A percentile compares a stretch with the other conserved stretches of the same genome.
phyloP scores from a whole-genome alignment of 2,329 filamentous ascomycete species.

The Stromatinia cepivora region DNA sequence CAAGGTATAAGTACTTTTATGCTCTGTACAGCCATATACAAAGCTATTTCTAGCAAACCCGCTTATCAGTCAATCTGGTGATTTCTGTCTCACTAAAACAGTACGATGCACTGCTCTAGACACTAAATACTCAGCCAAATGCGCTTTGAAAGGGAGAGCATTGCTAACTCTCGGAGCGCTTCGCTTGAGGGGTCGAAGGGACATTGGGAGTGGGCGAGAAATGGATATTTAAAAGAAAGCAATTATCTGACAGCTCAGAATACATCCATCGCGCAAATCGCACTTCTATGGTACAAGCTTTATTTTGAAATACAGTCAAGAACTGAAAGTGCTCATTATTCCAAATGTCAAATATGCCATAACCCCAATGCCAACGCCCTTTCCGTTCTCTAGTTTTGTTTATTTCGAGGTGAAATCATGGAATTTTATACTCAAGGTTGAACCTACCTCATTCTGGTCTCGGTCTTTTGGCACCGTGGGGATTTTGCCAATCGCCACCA shows the following conservation, averaged over 20 bases:
- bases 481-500: conserved; percentile 68
- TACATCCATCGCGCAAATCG: conserved; percentile 10
- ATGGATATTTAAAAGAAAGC: not conserved
- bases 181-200: not conserved
- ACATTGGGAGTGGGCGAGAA: not conserved
- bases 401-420: not conserved
- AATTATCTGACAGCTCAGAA: conserved; percentile 14
- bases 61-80: not conserved
- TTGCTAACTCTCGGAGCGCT: not conserved
- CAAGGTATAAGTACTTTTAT: conserved; percentile 25
- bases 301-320: conserved; percentile 24
- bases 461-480: conserved; percentile 77
- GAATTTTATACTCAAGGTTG: not conserved
- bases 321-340: conserved; percentile 22
- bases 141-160: not conserved
- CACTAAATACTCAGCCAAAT: not conserved
- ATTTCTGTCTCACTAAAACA: not conserved
- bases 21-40: conserved; percentile 24
- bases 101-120: not conserved
- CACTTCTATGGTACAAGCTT: conserved; percentile 24
- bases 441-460: conserved; percentile 57
- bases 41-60: not conserved
- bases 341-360: conserved; percentile 20
- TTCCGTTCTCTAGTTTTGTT: conserved; percentile 3
- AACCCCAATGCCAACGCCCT: conserved; percentile 18